Evolutionary conservation across 345 rosid genomes (phyloP).

Genomic region (Linum usitatissimum): DNA sequence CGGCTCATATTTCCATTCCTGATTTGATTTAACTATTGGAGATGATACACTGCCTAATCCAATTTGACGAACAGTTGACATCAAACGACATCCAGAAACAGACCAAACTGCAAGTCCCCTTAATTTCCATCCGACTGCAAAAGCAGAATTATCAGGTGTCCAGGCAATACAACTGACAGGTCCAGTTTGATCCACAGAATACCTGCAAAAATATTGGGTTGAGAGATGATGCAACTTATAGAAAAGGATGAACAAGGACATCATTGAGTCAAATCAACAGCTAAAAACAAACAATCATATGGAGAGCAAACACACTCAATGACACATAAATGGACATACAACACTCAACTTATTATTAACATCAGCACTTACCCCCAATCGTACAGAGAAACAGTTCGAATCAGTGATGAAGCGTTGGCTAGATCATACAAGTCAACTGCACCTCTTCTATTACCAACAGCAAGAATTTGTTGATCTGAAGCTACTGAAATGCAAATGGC

Average conservation of each 20-base stretch:
- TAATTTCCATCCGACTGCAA: conserved; percentile 97
- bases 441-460: conserved; percentile 91
- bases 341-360: background rate
- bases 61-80: conserved; percentile 95
- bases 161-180: conserved; percentile 85
- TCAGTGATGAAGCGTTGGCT: conserved; percentile 52
- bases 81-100: conserved; percentile 90
- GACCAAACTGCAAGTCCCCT: conserved; percentile 99
- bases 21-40: conserved; percentile 57
- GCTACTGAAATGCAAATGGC: conserved; percentile 75
- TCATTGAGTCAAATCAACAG: background rate
- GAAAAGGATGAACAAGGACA: background rate
- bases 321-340: background rate
- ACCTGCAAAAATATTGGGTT: conserved; percentile 38
- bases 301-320: background rate
- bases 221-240: background rate
- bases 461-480: conserved; percentile 83
- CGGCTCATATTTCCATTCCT: conserved; percentile 75
- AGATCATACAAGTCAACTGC: conserved; percentile 77
- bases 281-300: conserved; percentile 3
- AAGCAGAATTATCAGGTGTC: conserved; percentile 97
- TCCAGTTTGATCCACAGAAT: conserved; percentile 86
- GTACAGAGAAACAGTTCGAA: conserved; percentile 71
- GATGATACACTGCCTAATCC: conserved; percentile 79
- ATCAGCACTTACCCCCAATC: conserved; percentile 81